Evolutionary conservation across 2,329 filamentous ascomycete genomes (phyloP).

Genomic region (Aspergillus glaucus): DNA sequence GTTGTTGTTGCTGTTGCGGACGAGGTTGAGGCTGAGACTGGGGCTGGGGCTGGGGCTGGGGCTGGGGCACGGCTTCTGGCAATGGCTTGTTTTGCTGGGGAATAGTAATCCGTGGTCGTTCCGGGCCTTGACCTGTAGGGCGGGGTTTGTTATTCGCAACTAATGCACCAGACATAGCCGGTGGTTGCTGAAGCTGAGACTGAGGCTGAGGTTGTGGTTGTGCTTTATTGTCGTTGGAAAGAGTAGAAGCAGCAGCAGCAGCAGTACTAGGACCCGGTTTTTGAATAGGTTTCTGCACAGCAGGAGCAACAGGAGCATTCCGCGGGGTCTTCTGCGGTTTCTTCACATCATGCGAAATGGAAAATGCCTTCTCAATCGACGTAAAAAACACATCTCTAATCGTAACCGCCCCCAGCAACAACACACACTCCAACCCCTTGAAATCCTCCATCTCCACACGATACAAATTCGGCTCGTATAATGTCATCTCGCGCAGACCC

Average conservation of each 20-base stretch:
- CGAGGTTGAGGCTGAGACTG: constrained; percentile 17
- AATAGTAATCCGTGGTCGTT: not conserved
- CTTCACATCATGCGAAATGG: not conserved
- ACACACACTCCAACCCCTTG: constrained; percentile 81
- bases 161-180: not conserved
- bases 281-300: not conserved
- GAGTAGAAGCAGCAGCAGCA: not conserved
- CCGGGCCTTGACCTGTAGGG: not conserved
- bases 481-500: constrained; percentile 66
- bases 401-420: constrained; percentile 56
- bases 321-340: not conserved
- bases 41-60: not conserved
- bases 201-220: not conserved
- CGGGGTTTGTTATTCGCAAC: not conserved
- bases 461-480: constrained; percentile 89
- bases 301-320: not conserved
- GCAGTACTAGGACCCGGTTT: not conserved
- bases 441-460: constrained; percentile 89
- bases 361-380: constrained; percentile 69
- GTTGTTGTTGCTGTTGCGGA: constrained; percentile 1
- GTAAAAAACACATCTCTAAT: constrained; percentile 59
- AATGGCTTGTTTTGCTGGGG: not conserved
- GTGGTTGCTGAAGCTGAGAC: not conserved
- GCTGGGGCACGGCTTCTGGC: constrained; percentile 15
- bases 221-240: not conserved